A percentile compares a stretch with the other conserved stretches of the same genome.
These are phyloP conservation scores for Nannochloropsis salina DNA, from an alignment of 108 stramenopile genomes.

Conservation along the genomic window DNA sequence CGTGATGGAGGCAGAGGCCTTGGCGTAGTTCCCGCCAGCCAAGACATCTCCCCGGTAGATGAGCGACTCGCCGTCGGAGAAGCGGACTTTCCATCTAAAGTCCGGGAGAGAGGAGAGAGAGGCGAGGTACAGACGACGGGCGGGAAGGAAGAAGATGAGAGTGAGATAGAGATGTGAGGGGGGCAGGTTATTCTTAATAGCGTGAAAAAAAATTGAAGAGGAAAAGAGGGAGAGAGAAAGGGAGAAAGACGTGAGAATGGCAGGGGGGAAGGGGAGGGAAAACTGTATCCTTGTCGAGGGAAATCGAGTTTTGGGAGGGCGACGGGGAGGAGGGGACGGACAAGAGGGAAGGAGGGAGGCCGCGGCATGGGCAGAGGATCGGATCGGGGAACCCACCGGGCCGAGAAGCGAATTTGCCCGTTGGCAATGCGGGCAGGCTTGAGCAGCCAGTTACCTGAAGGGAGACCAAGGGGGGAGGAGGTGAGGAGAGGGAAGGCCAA, in stretches of 20 bases:
- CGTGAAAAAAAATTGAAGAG: neutral
- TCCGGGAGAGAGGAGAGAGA: neutral
- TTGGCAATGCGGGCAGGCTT: neutral
- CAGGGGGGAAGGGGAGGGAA: too few relatives aligned
- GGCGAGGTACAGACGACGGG: neutral
- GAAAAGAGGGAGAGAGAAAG: too few relatives aligned
- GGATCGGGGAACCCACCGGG: neutral
- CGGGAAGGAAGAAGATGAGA: neutral
- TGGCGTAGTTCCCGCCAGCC: slow-evolving; percentile 2
- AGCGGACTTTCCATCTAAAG: neutral
- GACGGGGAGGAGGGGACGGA: neutral
- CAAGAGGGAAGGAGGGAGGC: neutral
- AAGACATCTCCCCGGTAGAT: neutral
- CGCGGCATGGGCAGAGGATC: neutral
- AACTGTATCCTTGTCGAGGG: too few relatives aligned
- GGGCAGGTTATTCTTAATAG: neutral
- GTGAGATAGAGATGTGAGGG: neutral
- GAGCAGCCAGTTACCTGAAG: neutral
- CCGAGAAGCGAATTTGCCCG: neutral
- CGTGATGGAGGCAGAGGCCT: neutral
- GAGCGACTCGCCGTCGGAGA: neutral
- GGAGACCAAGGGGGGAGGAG: neutral
- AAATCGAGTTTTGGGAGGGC: neutral
- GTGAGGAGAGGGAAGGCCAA: neutral
- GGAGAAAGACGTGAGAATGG: too few relatives aligned